Conservation (phyloP, 139 green algal species). For the Edaphochlamys debaryana region DNA sequence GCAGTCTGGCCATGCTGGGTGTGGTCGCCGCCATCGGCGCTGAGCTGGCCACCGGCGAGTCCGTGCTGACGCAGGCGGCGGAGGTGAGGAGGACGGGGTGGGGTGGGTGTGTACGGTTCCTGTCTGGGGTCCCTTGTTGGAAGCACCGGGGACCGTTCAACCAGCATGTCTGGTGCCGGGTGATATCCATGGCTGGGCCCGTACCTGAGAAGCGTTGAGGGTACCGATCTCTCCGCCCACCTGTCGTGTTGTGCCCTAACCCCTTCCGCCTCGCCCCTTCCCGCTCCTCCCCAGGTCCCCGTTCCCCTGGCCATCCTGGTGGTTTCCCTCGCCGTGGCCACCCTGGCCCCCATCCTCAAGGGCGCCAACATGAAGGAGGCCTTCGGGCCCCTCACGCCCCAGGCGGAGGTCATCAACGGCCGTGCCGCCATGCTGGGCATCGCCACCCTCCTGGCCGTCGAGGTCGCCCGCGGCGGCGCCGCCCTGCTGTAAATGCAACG, state of each 20-base stretch:
- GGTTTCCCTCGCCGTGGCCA: neutral
- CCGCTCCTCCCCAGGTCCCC: too few species aligned
- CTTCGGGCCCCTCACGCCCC: conserved; percentile 15
- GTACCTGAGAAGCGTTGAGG: too few species aligned
- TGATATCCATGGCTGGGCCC: too few species aligned
- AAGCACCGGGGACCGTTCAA: too few species aligned
- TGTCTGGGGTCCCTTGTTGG: too few species aligned
- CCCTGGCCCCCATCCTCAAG: neutral
- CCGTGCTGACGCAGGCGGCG: neutral
- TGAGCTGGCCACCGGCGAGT: conserved; percentile 2
- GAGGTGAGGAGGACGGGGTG: too few species aligned
- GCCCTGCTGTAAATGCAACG: conserved; percentile 5
- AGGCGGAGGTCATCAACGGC: conserved; percentile 20
- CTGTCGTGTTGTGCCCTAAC: too few species aligned
- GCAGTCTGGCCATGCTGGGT: conserved; percentile 10
- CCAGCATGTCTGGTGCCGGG: too few species aligned
- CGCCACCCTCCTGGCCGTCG: neutral
- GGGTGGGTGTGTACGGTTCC: too few species aligned
- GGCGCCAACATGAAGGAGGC: neutral
- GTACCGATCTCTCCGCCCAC: too few species aligned
- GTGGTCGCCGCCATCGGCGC: neutral
- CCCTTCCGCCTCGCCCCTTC: neutral
- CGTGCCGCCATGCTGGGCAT: conserved; percentile 21
- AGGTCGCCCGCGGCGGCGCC: neutral
- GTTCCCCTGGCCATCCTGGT: too few species aligned